These are phyloP conservation scores for Corinectria fuckeliana DNA, from an alignment of 2,329 filamentous ascomycete genomes.

Conservation along the genomic window DNA sequence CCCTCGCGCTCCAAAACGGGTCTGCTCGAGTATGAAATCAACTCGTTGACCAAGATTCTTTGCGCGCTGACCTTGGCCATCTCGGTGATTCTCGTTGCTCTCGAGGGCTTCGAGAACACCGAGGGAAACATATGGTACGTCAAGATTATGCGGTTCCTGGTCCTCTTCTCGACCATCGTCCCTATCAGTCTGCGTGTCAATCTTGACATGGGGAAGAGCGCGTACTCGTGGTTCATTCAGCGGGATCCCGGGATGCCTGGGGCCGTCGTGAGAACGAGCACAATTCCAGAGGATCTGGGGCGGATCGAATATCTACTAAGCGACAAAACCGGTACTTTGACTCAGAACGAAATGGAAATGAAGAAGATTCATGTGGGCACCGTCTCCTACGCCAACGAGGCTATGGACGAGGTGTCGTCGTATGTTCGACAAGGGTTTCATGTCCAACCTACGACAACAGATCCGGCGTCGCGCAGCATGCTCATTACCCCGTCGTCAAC, in stretches of 20 bases:
- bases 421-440: constrained; percentile 88
- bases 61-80: constrained; percentile 86
- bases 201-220: constrained; percentile 94
- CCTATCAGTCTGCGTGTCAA: constrained; percentile 97
- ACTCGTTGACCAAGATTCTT: constrained; percentile 94
- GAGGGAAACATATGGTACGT: constrained; percentile 84
- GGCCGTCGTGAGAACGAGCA: constrained; percentile 93
- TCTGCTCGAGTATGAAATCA: constrained; percentile 93
- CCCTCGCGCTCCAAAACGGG: constrained; percentile 93
- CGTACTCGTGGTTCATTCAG: constrained; percentile 96
- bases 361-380: constrained; percentile 99
- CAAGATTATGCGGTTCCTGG: constrained; percentile 96
- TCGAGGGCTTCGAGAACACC: constrained; percentile 78
- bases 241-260: constrained; percentile 87
- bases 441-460: constrained; percentile 52
- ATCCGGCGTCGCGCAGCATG: constrained; percentile 51
- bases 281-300: constrained; percentile 94
- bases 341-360: constrained; percentile 98
- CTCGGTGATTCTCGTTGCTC: constrained; percentile 85
- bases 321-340: constrained; percentile 98
- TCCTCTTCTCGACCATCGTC: constrained; percentile 98
- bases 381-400: constrained; percentile 96
- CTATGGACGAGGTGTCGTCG: constrained; percentile 93
- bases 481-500: constrained; percentile 80
- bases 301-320: constrained; percentile 95